Evolutionary conservation across 805 yeast genomes (phyloP).

Genomic region (Sporopachydermia lactativora): DNA sequence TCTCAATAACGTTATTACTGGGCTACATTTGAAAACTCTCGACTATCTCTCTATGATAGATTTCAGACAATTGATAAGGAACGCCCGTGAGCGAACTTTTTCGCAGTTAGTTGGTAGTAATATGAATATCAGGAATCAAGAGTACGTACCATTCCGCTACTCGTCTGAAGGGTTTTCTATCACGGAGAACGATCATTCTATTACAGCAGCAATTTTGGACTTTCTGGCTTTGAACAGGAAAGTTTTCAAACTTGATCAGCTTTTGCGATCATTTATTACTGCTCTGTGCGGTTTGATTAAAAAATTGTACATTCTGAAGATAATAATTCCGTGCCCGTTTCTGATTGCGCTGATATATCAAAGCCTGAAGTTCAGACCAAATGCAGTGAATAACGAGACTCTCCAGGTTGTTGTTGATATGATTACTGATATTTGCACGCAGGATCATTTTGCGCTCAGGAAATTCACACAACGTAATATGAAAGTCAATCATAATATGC

Average conservation of each 20-base stretch:
- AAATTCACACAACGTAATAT: background rate
- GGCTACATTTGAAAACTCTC: conserved; percentile 15
- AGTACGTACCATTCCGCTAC: background rate
- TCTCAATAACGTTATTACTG: conserved; percentile 14
- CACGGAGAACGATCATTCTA: conserved; percentile 13
- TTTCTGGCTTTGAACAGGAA: conserved; percentile 30
- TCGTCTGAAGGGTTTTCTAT: background rate
- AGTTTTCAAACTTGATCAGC: conserved; percentile 31
- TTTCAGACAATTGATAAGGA: background rate
- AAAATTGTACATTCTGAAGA: conserved; percentile 8
- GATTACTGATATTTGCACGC: conserved; percentile 12
- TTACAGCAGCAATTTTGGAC: conserved; percentile 23
- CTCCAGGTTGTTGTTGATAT: conserved; percentile 20
- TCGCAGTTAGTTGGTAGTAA: background rate
- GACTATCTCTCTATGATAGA: conserved; percentile 13
- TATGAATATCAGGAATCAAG: background rate
- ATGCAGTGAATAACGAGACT: conserved; percentile 34
- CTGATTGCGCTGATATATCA: conserved; percentile 42
- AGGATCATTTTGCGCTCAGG: background rate
- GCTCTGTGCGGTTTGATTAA: conserved; percentile 19
- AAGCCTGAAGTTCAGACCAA: conserved; percentile 42
- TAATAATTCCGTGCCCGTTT: conserved; percentile 29
- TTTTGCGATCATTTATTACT: conserved; percentile 29
- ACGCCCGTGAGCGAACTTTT: background rate
- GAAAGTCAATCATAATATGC: background rate